Conservation (phyloP, 2,329 filamentous ascomycete genomes). For the Didymellaceae sp. region DNA sequence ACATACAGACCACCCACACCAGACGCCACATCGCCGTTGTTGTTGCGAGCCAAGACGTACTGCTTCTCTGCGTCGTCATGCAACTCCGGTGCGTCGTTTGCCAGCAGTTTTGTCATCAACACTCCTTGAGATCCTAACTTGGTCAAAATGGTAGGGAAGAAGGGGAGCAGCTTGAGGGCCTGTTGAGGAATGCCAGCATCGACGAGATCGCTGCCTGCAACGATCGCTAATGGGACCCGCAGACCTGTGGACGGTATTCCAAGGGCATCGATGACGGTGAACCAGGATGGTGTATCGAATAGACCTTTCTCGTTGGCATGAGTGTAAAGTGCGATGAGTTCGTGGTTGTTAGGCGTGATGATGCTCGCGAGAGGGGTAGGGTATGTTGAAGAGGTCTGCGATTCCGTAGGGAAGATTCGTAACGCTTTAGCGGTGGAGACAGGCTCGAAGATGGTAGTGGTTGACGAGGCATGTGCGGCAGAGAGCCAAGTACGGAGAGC, state of each 20-base stretch:
- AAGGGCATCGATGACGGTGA: conserved; percentile 77
- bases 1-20: conserved; percentile 80
- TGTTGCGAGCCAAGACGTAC: conserved; percentile 72
- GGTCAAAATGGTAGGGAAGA: conserved; percentile 82
- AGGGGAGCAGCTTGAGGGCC: conserved; percentile 83
- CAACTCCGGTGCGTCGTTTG: conserved; percentile 71
- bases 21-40: conserved; percentile 56
- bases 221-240: conserved; percentile 71
- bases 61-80: conserved; percentile 66
- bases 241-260: conserved; percentile 74
- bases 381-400: conserved; percentile 70
- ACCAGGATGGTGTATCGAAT: conserved; percentile 78
- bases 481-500: conserved; percentile 73
- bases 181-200: conserved; percentile 85
- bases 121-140: conserved; percentile 82
- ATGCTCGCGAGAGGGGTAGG: conserved; percentile 72
- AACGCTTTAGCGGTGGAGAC: conserved; percentile 82
- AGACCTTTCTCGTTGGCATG: conserved; percentile 71
- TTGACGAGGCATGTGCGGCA: conserved; percentile 56
- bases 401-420: conserved; percentile 64
- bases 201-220: conserved; percentile 72
- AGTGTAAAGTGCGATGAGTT: conserved; percentile 79
- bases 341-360: conserved; percentile 81
- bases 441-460: conserved; percentile 78
- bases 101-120: conserved; percentile 74